Evolutionary conservation across 176 grass and related monocot genomes (phyloP), one percentile per base, ranked within the genome.

Genomic region (Eragrostis curvula): DNA sequence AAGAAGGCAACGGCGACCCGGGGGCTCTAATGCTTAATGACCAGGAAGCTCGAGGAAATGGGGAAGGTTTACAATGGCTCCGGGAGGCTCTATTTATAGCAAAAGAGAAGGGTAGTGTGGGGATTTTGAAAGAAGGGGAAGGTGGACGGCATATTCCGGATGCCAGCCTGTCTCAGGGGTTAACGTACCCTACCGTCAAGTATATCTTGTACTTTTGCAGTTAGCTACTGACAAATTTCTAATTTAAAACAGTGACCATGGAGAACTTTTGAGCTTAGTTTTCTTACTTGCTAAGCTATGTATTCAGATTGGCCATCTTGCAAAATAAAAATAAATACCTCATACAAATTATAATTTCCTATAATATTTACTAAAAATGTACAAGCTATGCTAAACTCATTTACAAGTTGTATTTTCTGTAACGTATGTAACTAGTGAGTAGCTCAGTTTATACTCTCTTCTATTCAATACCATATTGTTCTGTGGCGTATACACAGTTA

Each of bases 141-240:
- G 84, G 45, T 79, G 84, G 74, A 82, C 5, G 68, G 50, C 88
- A 68, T 74, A 79, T 83, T 87, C 88, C 70, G 17, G 9, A 28
- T 66, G 84, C 80, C 84, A 83, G 8, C 78, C 78, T 83, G 79
- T 68, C 29, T 44, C 44, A 59, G 28, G 57, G 11, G 55, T 49
- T 40, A 71, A 29, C 40, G n/a, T 24, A 17, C 56, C 50, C 45
- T 2, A 7, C 41, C 30, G 42, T 65, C 50, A 7, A 15, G 21
- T 39, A 40, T 50, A 51, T 73, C 49, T 76, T n/a, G 27, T 5
- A n/a, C 0, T 60, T 88, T 88, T 73, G 24, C 74, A 14, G 5
- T 17, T 73, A 1, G 0, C 18, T 40, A 9, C 59, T 0, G 14
- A 1, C 4, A 0, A 12, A 28, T 42, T 3, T 0, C 28, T 6